These are phyloP conservation scores for Sporobolomyces roseus DNA, from an alignment of 768 basidiomycete genomes.

Conservation along the genomic window DNA sequence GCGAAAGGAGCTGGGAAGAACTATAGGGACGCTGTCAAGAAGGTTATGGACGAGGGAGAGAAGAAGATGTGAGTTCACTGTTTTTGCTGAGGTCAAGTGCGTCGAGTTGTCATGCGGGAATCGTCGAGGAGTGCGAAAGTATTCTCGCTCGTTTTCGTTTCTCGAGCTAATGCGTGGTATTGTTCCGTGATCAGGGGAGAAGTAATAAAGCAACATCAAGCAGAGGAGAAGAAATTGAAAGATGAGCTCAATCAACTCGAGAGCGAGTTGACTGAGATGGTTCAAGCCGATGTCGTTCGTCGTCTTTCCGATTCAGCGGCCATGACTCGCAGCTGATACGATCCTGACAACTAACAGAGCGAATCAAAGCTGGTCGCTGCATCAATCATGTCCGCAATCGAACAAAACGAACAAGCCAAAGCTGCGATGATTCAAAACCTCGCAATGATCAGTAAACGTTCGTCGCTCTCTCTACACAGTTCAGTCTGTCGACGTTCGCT, in stretches of 20 bases:
- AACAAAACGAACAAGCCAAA: slow-evolving; percentile 1
- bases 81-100: not conserved
- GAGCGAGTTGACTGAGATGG: not conserved
- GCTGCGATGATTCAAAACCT: not conserved
- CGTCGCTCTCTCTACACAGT: too few species aligned
- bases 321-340: not conserved
- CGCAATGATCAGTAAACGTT: not conserved
- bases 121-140: too few species aligned
- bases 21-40: not conserved
- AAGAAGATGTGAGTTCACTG: not conserved
- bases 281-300: not conserved
- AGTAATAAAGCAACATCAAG: not conserved
- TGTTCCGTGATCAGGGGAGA: not conserved
- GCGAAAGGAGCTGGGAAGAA: not conserved
- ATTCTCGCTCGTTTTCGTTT: not conserved
- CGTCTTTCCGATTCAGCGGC: not conserved
- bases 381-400: not conserved
- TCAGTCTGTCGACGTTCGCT: too few species aligned
- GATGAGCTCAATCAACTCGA: not conserved
- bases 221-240: not conserved
- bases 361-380: not conserved
- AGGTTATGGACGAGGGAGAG: not conserved
- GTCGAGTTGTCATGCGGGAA: not conserved
- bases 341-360: not conserved
- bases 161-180: not conserved